Base-by-base conservation (phyloP, 805 yeast species). In the Candida railenensis region DNA sequence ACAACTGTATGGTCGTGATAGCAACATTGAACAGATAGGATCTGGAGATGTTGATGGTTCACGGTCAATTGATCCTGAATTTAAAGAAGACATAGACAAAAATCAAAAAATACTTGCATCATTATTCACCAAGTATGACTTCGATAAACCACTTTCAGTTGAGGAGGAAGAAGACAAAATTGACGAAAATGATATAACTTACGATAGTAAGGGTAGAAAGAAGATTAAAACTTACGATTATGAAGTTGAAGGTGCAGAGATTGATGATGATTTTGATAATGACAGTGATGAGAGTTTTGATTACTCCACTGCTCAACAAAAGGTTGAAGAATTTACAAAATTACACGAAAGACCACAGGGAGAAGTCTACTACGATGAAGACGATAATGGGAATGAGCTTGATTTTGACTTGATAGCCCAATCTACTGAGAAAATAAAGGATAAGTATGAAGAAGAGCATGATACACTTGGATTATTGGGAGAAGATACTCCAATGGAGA, bases 321-420 rank as follows among this genome's bases (percentile, higher is more conserved):
- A 32, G 20, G 52, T 66, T 25, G 62, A 61, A 16, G 56, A 56
- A 28, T 65, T 55, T 47, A 62, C 53, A 38, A 46, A 52, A 11
- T 34, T 50, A 3, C 54, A 50, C 7, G 61, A 58, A 37, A 55
- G 54, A 37, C 66, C 70, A 3, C 44, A 49, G 5, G 66, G 58
- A 22, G 67, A 64, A 42, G 57, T 58, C 2, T 65, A 69, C 46
- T 70, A 61, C 42, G 67, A 64, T 39, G 76, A 71, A 51, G 62
- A 62, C 46, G 75, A 70, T 48, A 72, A 66, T 47, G 75, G 74
- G 1, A 69, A 71, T 47, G 74, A 69, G 18, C 41, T 69, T 37
- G 75, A 69, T 40, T 49, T 67, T 41, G 72, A 65, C 41, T 49
- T 36, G 2, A 54, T 64, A 36, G 61, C 61, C 8, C 47, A 53